Evolutionary conservation across 2,329 filamentous ascomycete genomes (phyloP).

Genomic region (Paracoccidioides brasiliensis): DNA sequence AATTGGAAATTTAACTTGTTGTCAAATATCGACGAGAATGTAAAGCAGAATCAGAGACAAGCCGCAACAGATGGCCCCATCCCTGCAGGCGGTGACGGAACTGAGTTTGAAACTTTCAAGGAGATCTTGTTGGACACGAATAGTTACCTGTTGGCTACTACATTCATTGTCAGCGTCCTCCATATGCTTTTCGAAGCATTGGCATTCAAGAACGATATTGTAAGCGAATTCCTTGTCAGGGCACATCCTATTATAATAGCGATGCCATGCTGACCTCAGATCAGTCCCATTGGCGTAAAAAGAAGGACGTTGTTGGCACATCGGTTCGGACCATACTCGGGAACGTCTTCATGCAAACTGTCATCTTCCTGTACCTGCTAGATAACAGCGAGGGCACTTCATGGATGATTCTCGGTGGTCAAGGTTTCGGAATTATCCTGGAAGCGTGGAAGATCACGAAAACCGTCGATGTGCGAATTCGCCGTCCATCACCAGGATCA

Average conservation of each 20-base stretch:
- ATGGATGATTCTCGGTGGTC: constrained; percentile 96
- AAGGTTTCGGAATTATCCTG: constrained; percentile 68
- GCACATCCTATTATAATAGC: not conserved
- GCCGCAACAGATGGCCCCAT: constrained; percentile 60
- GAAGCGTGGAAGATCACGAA: constrained; percentile 96
- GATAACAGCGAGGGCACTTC: constrained; percentile 97
- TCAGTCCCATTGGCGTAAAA: constrained; percentile 84
- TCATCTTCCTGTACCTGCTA: constrained; percentile 93
- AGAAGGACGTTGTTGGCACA: constrained; percentile 97
- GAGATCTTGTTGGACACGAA: constrained; percentile 90
- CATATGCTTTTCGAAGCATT: constrained; percentile 94
- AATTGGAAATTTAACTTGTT: constrained; percentile 86
- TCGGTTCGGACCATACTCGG: constrained; percentile 90
- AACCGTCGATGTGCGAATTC: constrained; percentile 74
- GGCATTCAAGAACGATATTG: constrained; percentile 93
- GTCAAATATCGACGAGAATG: constrained; percentile 71
- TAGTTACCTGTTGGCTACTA: constrained; percentile 75
- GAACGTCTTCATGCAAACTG: constrained; percentile 92
- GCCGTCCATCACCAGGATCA: constrained; percentile 53
- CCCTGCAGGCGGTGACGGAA: constrained; percentile 72
- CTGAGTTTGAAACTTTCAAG: constrained; percentile 94
- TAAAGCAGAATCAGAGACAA: constrained; percentile 68
- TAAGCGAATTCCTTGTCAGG: constrained; percentile 18
- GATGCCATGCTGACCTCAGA: not conserved
- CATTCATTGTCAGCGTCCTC: constrained; percentile 68